Percentiles rank a stretch among this genome's conserved stretches.
phyloP scores from a whole-genome alignment of 768 basidiomycete species.

The Roridomyces roridus region DNA sequence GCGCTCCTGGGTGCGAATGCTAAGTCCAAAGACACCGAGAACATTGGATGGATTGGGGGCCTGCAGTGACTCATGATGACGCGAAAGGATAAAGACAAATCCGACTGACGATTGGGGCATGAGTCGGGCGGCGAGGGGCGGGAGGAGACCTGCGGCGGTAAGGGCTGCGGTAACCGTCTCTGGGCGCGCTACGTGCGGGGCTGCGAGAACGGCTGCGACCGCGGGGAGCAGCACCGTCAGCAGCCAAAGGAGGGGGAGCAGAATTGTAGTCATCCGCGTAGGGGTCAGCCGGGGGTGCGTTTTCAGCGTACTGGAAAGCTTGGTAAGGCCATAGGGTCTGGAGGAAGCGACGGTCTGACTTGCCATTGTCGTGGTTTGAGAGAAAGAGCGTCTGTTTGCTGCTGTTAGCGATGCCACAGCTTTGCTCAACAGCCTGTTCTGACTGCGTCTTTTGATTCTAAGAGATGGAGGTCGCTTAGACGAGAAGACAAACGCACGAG shows the following conservation, averaged over 20 bases:
- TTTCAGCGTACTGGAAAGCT: constrained; percentile 64
- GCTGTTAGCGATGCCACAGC: too few species aligned
- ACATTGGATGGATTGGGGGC: constrained; percentile 88
- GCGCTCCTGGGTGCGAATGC: constrained; percentile 91
- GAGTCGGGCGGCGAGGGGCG: constrained; percentile 65
- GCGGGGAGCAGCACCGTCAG: constrained; percentile 60
- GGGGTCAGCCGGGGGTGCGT: constrained; percentile 69
- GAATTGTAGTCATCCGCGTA: constrained; percentile 81
- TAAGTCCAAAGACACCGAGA: constrained; percentile 97
- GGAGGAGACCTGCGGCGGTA: constrained; percentile 65
- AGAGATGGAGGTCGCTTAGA: too few species aligned
- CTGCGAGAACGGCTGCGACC: constrained; percentile 82
- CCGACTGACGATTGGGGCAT: constrained; percentile 75
- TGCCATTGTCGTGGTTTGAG: constrained; percentile 74
- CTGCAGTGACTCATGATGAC: constrained; percentile 59
- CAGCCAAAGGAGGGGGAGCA: constrained; percentile 59
- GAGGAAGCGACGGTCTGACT: constrained; percentile 36
- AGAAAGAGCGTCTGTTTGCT: constrained; percentile 47
- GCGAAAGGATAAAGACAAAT: constrained; percentile 13
- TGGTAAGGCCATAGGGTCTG: constrained; percentile 2
- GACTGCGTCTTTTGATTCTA: too few species aligned
- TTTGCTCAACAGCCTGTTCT: too few species aligned
- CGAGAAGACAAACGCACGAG: too few species aligned
- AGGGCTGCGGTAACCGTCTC: constrained; percentile 58
- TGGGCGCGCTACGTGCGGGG: constrained; percentile 56